Base-by-base conservation (phyloP, 495 filamentous ascomycete genomes). In the Gamarada debralockiae region DNA sequence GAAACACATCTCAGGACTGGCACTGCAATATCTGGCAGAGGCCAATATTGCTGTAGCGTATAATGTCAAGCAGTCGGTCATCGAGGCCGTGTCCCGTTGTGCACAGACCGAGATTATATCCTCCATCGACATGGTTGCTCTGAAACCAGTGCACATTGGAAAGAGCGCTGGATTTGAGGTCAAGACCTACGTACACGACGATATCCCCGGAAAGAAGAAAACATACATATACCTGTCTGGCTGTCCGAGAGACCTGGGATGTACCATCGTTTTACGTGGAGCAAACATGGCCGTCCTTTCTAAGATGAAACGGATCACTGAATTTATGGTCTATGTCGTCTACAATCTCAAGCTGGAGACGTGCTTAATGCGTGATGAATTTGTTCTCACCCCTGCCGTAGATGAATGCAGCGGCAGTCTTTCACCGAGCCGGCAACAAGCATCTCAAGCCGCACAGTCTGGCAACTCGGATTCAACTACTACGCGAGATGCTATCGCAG, bases 261-360 rank as follows among this genome's bases (percentile, higher is more conserved):
- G 95, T 64, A 99, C 95, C 2, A 95, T 99, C 60, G 89, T 95
- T 14, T 75, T 99, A 20, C 87, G 95, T 36, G 95, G 95, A 2
- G 90, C 83, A 18, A 76, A 86, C 40, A 84, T 81, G 25, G 66
- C 79, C 36, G 72, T 80, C 0, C 77, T 99, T 5, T 72, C 78
- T 2, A 87, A 81, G 53, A 83, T 99, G 66, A 99, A 99, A 65
- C 81, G 81, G 39, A 95, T 99, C 60, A 95, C 93, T 2, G 95
- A 99, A 65, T 95, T 99, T 62, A 96, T 99, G 91, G 83, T 92
- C 50, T 99, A 97, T 63, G 95, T 99, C 21, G 90, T 97, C 14
- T 59, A 99, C 68, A 99, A 96, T 59, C 76, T 97, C 18, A 96
- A 93, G 64, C 79, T 99, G 7, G 95, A 99, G 68, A 96, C 95